Base-by-base conservation (phyloP, 345 rosid species). In the Salix purpurea region DNA sequence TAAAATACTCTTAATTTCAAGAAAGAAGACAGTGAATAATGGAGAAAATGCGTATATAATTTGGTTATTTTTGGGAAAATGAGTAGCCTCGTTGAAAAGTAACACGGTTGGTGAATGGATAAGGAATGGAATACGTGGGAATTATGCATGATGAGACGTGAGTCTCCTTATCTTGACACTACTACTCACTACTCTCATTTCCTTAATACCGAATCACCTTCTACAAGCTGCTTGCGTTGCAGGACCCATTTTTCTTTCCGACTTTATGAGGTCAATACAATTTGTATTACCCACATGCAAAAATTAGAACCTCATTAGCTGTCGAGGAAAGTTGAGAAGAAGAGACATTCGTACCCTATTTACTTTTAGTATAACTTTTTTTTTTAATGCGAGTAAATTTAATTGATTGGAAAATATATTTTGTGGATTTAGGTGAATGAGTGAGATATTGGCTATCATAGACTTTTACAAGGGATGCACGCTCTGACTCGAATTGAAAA, bases 41-140 rank as follows among this genome's bases (percentile, higher is more conserved):
- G 26, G 65, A 15, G 68, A 34, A 70, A 46, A 24, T 64, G 30
- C 66, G 14, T 16, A 30, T 52, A 81, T 61, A 62, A 65, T 46
- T 76, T 64, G 36, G 48, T 39, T 37, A 42, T 69, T 21, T 48
- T 32, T 37, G 64, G 70, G 21, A 39, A 76, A 72, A 66, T 30
- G 40, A 62, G 13, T 0, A 28, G 26, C 28, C 75, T 39, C 16
- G 46, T 44, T 28, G 60, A 66, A 74, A 83, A 76, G 81, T 75
- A 48, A 71, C 16, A 26, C 19, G 34, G 16, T 48, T 30, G 77
- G 81, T 72, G 65, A 74, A 56, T 69, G 74, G 85, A 85, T 77
- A 48, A 85, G 80, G 80, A 79, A 79, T 82, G 75, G 81, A 58
- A 60, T 78, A 74, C 84, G 81, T 81, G 77, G 76, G 80, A 79